Evolutionary conservation across 176 grass and related monocot genomes (phyloP), one percentile per base, ranked within the genome.

Genomic region (Eleusine coracana): DNA sequence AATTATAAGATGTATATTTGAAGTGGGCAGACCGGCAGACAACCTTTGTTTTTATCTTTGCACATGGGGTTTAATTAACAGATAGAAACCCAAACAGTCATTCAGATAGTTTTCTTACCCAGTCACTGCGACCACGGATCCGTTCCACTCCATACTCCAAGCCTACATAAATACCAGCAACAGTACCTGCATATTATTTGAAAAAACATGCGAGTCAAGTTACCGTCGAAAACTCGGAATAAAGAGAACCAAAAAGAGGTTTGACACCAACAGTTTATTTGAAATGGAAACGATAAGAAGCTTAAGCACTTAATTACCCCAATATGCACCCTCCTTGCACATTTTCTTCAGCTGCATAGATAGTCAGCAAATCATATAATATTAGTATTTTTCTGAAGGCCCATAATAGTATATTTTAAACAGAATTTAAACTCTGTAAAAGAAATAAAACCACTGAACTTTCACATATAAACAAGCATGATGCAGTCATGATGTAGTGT

Each of bases 101-200:
- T 3, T 74, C 14, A 73, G 28, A 50, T 7, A 31, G 42, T 23
- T 56, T 23, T 56, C 41, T 92, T 97, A 97, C 95, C 95, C 92
- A 97, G 60, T 93, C 90, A 58, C 28, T 25, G 45, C 3, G 38
- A 40, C 95, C 95, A 61, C 90, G 84, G 52, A 97, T 62, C 75
- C 88, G 91, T 83, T 92, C 90, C 51, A 94, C 86, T 49, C 90
- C 92, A 36, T 92, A 91, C 77, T 91, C 88, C 88, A 89, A 55
- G 37, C 90, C 92, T 42, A 92, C 86, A 84, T 97, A 97, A 27
- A 97, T 71, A 67, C 92, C 92, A 88, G 90, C 90, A 76, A 92
- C 48, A 81, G 83, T 71, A 65, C 95, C 95, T 97, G 59, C 20
- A 62, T 48, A 41, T 73, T 78, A 70, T 56, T 27, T 15, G 39